phyloP scores from a whole-genome alignment of 2,329 filamentous ascomycete species.

The Samsoniella hepiali region DNA sequence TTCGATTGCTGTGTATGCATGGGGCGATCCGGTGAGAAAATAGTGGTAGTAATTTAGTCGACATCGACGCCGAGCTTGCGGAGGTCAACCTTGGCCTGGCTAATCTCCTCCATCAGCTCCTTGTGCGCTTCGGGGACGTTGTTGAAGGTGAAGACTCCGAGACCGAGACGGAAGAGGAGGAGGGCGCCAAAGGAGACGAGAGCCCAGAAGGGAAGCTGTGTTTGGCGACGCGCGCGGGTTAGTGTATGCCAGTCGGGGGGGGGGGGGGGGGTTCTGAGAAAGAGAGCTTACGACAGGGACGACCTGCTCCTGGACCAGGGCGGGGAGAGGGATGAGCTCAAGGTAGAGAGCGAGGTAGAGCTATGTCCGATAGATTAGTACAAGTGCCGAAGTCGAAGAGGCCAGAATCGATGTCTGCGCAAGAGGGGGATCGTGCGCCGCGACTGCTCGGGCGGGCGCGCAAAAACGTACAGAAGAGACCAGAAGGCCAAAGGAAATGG shows the following conservation, averaged over 20 bases:
- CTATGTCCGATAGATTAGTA: conserved; percentile 45
- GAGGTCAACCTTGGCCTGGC: conserved; percentile 71
- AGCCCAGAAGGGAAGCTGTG: conserved; percentile 85
- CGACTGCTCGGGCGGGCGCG: background rate
- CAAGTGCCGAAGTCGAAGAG: background rate
- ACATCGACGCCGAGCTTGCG: conserved; percentile 72
- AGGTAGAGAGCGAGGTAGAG: conserved; percentile 86
- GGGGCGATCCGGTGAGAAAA: background rate
- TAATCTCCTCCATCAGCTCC: conserved; percentile 83
- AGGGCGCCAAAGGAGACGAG: conserved; percentile 89
- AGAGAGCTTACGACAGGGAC: conserved; percentile 74
- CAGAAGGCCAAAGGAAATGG: conserved; percentile 81
- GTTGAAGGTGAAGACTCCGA: conserved; percentile 93
- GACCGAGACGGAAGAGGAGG: conserved; percentile 86
- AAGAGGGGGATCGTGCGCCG: background rate
- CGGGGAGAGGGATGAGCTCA: conserved; percentile 75
- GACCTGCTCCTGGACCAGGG: conserved; percentile 75
- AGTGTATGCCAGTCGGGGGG: background rate
- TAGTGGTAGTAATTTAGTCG: conserved; percentile 48
- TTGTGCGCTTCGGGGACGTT: conserved; percentile 88
- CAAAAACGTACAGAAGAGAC: conserved; percentile 70
- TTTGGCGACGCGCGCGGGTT: conserved; percentile 7
- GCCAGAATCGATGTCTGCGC: background rate
- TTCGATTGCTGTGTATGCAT: background rate
- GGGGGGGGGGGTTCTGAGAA: background rate